phyloP scores from a whole-genome alignment of 306 rosid genomes.

The Trichosanthes cucumerina region DNA sequence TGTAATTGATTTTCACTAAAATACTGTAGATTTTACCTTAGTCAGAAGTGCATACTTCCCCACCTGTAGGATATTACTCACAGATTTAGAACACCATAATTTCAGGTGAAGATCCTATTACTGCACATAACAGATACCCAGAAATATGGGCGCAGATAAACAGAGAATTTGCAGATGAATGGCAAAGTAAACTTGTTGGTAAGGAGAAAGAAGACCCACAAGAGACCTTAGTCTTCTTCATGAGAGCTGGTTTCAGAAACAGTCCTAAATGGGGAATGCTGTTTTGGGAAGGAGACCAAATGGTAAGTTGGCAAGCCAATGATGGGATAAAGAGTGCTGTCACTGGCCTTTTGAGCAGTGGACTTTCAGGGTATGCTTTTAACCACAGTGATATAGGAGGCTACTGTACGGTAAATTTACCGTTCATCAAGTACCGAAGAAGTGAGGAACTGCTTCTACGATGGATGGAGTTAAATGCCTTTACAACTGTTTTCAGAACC shows the following conservation, averaged over 20 bases:
- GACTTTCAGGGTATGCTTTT: slow-evolving; percentile 83
- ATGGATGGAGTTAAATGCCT: slow-evolving; percentile 96
- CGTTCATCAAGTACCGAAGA: slow-evolving; percentile 62
- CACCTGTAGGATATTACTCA: not conserved
- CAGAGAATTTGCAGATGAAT: slow-evolving; percentile 81
- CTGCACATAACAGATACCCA: slow-evolving; percentile 86
- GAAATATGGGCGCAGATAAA: slow-evolving; percentile 91
- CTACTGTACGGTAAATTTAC: slow-evolving; percentile 72
- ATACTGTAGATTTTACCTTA: not conserved
- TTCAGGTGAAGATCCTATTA: slow-evolving; percentile 84
- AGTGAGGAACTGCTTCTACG: slow-evolving; percentile 79
- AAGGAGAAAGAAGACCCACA: slow-evolving; percentile 40
- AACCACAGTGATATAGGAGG: slow-evolving; percentile 99
- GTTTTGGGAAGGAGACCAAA: slow-evolving; percentile 99
- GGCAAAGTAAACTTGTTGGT: slow-evolving; percentile 42
- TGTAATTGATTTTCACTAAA: not conserved
- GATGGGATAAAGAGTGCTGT: slow-evolving; percentile 96
- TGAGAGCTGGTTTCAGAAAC: slow-evolving; percentile 93
- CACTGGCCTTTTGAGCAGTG: slow-evolving; percentile 89
- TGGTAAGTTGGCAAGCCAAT: slow-evolving; percentile 94
- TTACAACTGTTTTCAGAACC: slow-evolving; percentile 87
- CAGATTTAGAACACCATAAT: not conserved
- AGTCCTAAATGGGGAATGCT: slow-evolving; percentile 91
- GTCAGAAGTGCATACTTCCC: not conserved
- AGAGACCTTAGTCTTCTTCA: slow-evolving; percentile 72